phyloP scores from a whole-genome alignment of 2,329 filamentous ascomycete genomes.

The Neofusicoccum sp. region DNA sequence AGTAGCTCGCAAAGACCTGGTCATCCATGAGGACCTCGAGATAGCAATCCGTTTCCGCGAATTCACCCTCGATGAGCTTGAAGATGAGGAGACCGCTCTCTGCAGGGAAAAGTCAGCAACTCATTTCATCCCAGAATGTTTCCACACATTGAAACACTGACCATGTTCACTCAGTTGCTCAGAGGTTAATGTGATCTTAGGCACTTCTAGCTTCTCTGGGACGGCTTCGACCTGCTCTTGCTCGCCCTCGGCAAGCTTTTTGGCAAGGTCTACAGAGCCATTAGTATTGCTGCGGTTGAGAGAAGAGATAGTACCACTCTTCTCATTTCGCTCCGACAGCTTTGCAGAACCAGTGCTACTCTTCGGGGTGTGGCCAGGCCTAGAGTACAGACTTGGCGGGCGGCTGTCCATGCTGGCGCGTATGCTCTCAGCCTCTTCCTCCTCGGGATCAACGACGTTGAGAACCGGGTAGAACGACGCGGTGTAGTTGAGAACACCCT shows the following conservation, averaged over 20 bases:
- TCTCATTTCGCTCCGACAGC: conserved; percentile 24
- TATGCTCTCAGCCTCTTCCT: conserved; percentile 54
- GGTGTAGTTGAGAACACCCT: conserved; percentile 79
- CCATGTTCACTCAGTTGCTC: conserved; percentile 80
- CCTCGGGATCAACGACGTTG: conserved; percentile 83
- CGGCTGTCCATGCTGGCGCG: conserved; percentile 22
- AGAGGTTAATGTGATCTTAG: conserved; percentile 74
- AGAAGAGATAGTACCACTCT: conserved; percentile 43
- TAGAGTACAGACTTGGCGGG: conserved; percentile 13
- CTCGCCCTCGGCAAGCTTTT: conserved; percentile 48
- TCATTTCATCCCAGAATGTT: not conserved
- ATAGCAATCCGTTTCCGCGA: conserved; percentile 71
- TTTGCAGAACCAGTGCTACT: conserved; percentile 8
- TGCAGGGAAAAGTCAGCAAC: conserved; percentile 39
- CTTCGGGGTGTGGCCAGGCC: conserved; percentile 18
- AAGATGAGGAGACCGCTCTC: conserved; percentile 94
- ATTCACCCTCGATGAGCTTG: conserved; percentile 85
- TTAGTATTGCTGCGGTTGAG: conserved; percentile 34
- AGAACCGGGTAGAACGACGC: conserved; percentile 87
- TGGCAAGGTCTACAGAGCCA: conserved; percentile 41
- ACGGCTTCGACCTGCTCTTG: conserved; percentile 47
- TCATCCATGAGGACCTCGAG: conserved; percentile 93
- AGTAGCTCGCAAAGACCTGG: conserved; percentile 86
- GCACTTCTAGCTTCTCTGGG: conserved; percentile 56
- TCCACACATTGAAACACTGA: conserved; percentile 38